Base-by-base conservation (phyloP, 2,329 filamentous ascomycete genomes). In the Calonectria fujianensis region DNA sequence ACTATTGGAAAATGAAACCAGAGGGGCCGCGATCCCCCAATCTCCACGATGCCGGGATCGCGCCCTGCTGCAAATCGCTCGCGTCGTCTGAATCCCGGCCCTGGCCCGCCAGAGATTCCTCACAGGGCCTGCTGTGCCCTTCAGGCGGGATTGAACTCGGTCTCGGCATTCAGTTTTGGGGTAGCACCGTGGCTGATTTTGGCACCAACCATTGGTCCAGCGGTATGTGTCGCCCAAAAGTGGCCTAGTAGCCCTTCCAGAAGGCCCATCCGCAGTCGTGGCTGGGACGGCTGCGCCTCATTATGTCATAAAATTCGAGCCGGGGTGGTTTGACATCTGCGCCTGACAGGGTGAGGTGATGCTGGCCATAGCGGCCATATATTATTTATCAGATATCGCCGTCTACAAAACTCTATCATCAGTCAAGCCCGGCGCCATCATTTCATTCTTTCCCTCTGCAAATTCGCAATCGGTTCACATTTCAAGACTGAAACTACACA, bases 11-110 rank as follows among this genome's bases (percentile, higher is more conserved):
- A 29, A 48, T 31, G 31, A 16, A 54, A 54, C 29, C 29, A 20
- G 31, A 54, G 51, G n/a, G 14, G 24, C n/a, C 5, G 37, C 13
- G 27, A 35, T 41, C 32, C 32, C 13, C 57, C 32, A 35, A 61
- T 61, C 35, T 39, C 57, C 57, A 41, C 51, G 29, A 54, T 27
- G 27, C 51, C 27, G 13, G 27, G 35, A 39, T 39, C 39, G 35
- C 57, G 54, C 54, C 54, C 20, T 37, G 54, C 11, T 37, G 54
- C 54, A 37, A 39, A 61, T 61, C 57, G 35, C 57, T 31, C 54
- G 32, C 54, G 18, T 24, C 37, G 57, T n/a, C 13, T 39, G 35
- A 61, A 39, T 24, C 57, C 35, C 2, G 35, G 35, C n/a, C 24
- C 35, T 41, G 35, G 20, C 7, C 24, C 1, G 24, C 24, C 24